A percentile compares a stretch with the other conserved stretches of the same genome.
Evolutionary conservation across 257 asterid genomes (phyloP).

Genomic region (Scutellaria barbata): DNA sequence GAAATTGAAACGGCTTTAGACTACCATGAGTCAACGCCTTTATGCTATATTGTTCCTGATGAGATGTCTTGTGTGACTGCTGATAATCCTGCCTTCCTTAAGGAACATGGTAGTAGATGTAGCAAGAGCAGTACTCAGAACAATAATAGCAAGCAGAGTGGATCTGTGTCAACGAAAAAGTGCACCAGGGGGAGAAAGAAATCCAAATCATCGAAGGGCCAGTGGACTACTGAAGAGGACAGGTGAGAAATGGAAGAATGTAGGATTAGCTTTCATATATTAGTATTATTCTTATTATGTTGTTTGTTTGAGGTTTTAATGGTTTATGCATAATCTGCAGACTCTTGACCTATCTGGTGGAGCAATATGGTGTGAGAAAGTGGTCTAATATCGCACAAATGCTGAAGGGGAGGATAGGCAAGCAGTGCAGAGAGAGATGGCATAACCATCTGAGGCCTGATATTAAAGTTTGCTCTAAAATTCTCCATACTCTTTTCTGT

Average conservation of each 20-base stretch:
- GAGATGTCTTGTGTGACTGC: constrained; percentile 69
- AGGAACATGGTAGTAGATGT: constrained; percentile 38
- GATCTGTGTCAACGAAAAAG: constrained; percentile 35
- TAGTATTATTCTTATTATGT: background rate
- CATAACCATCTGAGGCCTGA: constrained; percentile 96
- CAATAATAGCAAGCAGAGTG: constrained; percentile 28
- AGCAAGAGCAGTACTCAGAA: constrained; percentile 28
- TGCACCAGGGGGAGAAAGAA: constrained; percentile 46
- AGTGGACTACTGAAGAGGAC: constrained; percentile 92
- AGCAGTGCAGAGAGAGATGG: constrained; percentile 98
- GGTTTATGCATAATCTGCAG: constrained; percentile 43
- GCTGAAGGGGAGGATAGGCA: constrained; percentile 89
- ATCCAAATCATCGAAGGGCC: constrained; percentile 77
- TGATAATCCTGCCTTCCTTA: constrained; percentile 40
- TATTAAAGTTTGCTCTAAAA: constrained; percentile 55
- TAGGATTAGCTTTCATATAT: background rate
- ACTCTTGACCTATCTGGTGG: constrained; percentile 71
- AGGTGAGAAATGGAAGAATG: constrained; percentile 32
- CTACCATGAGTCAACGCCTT: constrained; percentile 39
- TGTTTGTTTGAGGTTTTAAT: background rate
- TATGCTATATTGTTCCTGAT: constrained; percentile 52
- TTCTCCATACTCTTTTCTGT: constrained; percentile 10
- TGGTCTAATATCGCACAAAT: constrained; percentile 93
- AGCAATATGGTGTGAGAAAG: constrained; percentile 77
- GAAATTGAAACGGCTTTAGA: constrained; percentile 35